Evolutionary conservation across 306 rosid genomes (phyloP).

Genomic region (Datisca glomerata): DNA sequence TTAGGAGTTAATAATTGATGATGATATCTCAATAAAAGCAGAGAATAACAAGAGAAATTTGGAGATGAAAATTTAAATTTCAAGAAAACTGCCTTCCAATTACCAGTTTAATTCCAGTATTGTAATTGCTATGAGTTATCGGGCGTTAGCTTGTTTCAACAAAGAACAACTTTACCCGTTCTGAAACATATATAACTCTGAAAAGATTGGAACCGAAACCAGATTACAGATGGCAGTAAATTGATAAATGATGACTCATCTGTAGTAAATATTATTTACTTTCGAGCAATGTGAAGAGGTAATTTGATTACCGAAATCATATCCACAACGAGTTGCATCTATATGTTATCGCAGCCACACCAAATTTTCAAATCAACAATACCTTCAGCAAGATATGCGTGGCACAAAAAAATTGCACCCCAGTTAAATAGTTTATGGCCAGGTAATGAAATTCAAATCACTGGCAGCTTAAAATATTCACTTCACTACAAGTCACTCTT

Average conservation of each 20-base stretch:
- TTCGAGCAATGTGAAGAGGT: neutral
- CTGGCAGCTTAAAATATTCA: slow-evolving; percentile 14
- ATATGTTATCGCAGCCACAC: slow-evolving; percentile 1
- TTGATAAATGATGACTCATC: neutral
- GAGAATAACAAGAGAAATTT: too few species aligned
- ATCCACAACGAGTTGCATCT: too few species aligned
- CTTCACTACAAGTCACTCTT: slow-evolving; percentile 30
- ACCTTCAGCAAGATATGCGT: slow-evolving; percentile 22
- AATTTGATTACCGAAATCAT: neutral
- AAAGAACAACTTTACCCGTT: too few species aligned
- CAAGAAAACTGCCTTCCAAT: too few species aligned
- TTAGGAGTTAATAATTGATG: too few species aligned
- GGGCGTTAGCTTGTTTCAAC: too few species aligned
- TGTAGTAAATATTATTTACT: neutral
- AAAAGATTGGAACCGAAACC: neutral
- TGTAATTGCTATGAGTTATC: too few species aligned
- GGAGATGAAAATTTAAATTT: too few species aligned
- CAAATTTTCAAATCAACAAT: slow-evolving; percentile 19
- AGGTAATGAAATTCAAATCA: slow-evolving; percentile 24
- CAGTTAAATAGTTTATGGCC: slow-evolving; percentile 23
- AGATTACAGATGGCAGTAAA: neutral
- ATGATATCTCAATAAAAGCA: too few species aligned
- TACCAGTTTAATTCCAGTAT: too few species aligned
- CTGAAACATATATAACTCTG: too few species aligned
- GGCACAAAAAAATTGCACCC: slow-evolving; percentile 25